phyloP scores from a whole-genome alignment of 345 rosid species.

The Arabidopsis suecica region DNA sequence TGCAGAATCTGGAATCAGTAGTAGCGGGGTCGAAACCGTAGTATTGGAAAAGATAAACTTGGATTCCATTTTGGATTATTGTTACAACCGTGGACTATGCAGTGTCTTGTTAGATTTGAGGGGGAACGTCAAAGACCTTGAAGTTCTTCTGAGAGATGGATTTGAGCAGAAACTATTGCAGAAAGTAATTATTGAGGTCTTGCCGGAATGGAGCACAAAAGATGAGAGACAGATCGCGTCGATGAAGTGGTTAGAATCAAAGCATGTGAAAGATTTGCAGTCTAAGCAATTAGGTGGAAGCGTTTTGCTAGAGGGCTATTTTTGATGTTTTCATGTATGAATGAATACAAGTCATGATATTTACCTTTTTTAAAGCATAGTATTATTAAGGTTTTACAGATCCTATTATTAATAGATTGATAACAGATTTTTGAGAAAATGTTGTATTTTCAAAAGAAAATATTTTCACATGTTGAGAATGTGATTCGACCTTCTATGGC shows the following conservation, averaged over 20 bases:
- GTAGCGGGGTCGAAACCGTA: conserved; percentile 54
- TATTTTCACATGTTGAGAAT: conserved; percentile 17
- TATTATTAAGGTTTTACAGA: not conserved
- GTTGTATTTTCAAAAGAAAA: not conserved
- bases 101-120: conserved; percentile 72
- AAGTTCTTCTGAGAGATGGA: conserved; percentile 58
- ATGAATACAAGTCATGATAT: not conserved
- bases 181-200: conserved; percentile 63
- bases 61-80: conserved; percentile 60
- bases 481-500: conserved; percentile 33
- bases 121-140: conserved; percentile 55
- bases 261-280: conserved; percentile 56
- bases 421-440: not conserved
- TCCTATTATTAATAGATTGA: not conserved
- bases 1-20: conserved; percentile 43
- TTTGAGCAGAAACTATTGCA: conserved; percentile 57
- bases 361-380: conserved; percentile 9
- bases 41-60: conserved; percentile 52
- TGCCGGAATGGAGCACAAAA: conserved; percentile 62
- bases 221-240: conserved; percentile 20
- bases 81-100: conserved; percentile 57
- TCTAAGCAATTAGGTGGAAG: conserved; percentile 49
- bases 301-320: conserved; percentile 64
- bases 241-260: conserved; percentile 48
- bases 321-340: conserved; percentile 42